Evolutionary conservation across 1,139 yeast species (phyloP), one percentile per base, ranked within the genome.

Genomic region (Blastobotrys illinoisensis): DNA sequence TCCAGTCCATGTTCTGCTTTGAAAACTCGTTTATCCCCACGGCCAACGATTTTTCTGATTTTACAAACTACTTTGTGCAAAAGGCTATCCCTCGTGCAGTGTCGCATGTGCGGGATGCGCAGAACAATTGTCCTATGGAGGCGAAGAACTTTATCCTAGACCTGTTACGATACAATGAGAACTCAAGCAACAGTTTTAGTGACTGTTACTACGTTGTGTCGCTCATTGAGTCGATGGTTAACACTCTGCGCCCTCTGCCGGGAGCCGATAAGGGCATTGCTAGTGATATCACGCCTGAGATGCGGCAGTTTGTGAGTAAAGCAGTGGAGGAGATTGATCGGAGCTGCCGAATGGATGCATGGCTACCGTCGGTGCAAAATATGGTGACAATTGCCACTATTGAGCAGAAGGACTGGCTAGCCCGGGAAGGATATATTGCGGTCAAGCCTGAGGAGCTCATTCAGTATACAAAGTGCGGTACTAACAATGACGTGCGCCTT

Each of bases 91-190:
- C 91, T 0, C 62, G 67, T 50, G 83, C 89, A 1, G 69, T 93
- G 51, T 76, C 91, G 9, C 66, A 70, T 2, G 79, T 89, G 4
- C 78, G 81, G 54, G 85, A 87, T 65, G 79, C 78, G 18, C 74
- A 77, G 14, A 95, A 91, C 0, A 80, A 79, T 55, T 82, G 88
- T 24, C 97, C 97, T 0, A 62, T 71, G 1, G 82, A 77, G 49
- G 78, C 89, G 7, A 82, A 81, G 63, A 74, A 76, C 46, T 79
- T 93, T 53, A 62, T 95, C 47, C 71, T 90, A 52, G 90, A 86
- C 62, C 71, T 91, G 56, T 75, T 93, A 56, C 80, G 88, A 57
- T 91, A 83, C 70, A 93, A 91, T 66, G 98, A 93, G 63, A 95
- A 93, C 66, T 77, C 89, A 9, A 85, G 80, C 63, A 93, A 95